A percentile compares a stretch with the other conserved stretches of the same genome.
Conservation (phyloP, 139 green algal genomes). For the Chlorella sp. region DNA sequence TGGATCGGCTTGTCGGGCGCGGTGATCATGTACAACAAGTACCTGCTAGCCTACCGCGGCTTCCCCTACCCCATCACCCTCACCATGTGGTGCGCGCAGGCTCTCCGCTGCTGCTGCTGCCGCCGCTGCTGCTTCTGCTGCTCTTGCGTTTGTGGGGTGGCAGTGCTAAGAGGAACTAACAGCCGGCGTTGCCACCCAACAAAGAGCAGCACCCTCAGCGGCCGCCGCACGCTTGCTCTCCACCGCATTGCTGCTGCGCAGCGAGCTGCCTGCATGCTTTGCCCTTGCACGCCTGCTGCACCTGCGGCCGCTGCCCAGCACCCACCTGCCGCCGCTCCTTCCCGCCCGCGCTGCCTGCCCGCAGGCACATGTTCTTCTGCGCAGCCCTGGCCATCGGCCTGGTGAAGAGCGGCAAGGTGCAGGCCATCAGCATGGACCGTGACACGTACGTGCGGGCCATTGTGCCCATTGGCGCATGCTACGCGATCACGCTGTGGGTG, state of each 20-base stretch:
- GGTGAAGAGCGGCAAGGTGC: slow-evolving; percentile 69
- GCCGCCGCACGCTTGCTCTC: no score
- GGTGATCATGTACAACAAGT: slow-evolving; percentile 98
- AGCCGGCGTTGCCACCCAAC: no score
- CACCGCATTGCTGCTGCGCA: no score
- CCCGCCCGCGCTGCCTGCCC: slow-evolving; percentile 4
- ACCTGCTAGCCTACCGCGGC: slow-evolving; percentile 78
- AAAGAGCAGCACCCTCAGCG: no score
- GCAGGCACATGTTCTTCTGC: slow-evolving; percentile 94
- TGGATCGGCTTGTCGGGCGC: slow-evolving; percentile 80
- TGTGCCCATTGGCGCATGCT: slow-evolving; percentile 93
- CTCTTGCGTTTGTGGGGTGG: no score
- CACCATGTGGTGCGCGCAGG: slow-evolving; percentile 60
- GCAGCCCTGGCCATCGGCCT: slow-evolving; percentile 75
- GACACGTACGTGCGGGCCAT: slow-evolving; percentile 79
- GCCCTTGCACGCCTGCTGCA: neutral
- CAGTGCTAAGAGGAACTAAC: no score
- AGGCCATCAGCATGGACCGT: slow-evolving; percentile 76
- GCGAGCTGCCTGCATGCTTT: no score
- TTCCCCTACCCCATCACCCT: slow-evolving; percentile 95
- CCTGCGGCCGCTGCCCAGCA: neutral
- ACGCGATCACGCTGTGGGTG: slow-evolving; percentile 94
- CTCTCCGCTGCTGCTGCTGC: no score
- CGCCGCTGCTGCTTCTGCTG: neutral
- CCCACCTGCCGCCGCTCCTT: no score